Evolutionary conservation across 176 grass and related monocot species (phyloP), one percentile per base, ranked within the genome.

Genomic region (Phyllostachys edulis): DNA sequence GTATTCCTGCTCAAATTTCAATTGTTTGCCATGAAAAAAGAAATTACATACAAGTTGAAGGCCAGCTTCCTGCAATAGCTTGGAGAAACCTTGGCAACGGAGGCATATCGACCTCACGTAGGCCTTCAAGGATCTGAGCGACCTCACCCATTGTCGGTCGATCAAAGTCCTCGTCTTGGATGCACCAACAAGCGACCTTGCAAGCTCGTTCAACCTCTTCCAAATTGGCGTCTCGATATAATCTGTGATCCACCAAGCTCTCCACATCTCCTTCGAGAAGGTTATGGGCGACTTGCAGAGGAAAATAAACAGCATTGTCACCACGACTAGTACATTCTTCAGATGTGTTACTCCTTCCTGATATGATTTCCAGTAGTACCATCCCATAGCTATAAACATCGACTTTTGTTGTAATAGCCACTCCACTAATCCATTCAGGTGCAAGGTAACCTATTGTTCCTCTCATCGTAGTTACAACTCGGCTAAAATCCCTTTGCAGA

Each of bases 131-230:
- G 72, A 90, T 79, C 62, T 83, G 76, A 17, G 87, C 84, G 23
- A 90, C 63, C 75, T 87, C 54, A 16, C 64, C 71, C 84, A 90
- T 90, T 1, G 72, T 82, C 3, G 73, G 84, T 13, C 84, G 66
- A 11, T 50, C 20, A 52, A 52, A 17, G 5, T 52, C 50, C 50
- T 52, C 50, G 2, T 44, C 79, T 60, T 90, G 84, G 62, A 90
- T 86, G 42, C 89, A 90, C 84, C 89, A 90, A 44, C 84, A 82
- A 5, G 84, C 79, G 37, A 75, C 66, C 23, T 83, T 90, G 51
- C 78, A 80, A 36, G 24, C 79, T 46, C 67, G 74, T 81, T 72
- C 56, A 39, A 79, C 38, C 78, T 87, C 84, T 18, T 87, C 79
- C 0, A 73, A 4, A 8, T 75, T 45, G 3, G n/a, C 44, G 24